A percentile compares a stretch with the other conserved stretches of the same genome.
phyloP scores from a whole-genome alignment of 169 alveolate species.

The Eimeria falciformis region DNA sequence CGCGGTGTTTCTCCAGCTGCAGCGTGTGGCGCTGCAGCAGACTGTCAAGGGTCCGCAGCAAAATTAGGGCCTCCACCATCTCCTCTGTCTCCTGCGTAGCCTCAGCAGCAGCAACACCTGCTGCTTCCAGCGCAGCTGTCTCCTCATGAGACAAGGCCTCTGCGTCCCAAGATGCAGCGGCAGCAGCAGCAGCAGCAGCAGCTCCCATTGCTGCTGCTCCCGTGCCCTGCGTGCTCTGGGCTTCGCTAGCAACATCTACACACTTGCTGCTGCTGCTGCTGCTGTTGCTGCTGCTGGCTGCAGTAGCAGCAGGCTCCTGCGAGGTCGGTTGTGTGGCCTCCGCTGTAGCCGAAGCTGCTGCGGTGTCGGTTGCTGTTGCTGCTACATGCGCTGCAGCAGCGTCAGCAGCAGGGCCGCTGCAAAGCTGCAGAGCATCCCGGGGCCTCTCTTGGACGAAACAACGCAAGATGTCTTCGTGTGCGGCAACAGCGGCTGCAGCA shows the following conservation, averaged over 20 bases:
- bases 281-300: conserved; percentile 1
- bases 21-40: conserved; percentile 46
- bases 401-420: not conserved
- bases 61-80: conserved; percentile 18
- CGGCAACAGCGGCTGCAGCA: conserved; percentile 46
- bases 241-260: conserved; percentile 14
- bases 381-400: not conserved
- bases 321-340: not conserved
- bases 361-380: not conserved
- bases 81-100: conserved; percentile 7
- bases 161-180: not conserved
- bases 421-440: not conserved
- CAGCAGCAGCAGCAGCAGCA: not conserved
- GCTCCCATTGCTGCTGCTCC: not conserved
- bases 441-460: not conserved
- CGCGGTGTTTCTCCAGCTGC: conserved; percentile 61
- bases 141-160: not conserved
- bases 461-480: conserved; percentile 17
- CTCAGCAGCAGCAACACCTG: conserved; percentile 50
- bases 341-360: conserved; percentile 26
- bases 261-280: not conserved
- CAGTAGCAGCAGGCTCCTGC: not conserved
- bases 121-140: not conserved
- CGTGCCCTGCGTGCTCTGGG: not conserved
- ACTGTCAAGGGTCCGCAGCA: conserved; percentile 36